Percentiles rank a stretch among this genome's conserved stretches.
Conservation (phyloP, 2,329 filamentous ascomycete species). For the Monosporascus ibericus region DNA sequence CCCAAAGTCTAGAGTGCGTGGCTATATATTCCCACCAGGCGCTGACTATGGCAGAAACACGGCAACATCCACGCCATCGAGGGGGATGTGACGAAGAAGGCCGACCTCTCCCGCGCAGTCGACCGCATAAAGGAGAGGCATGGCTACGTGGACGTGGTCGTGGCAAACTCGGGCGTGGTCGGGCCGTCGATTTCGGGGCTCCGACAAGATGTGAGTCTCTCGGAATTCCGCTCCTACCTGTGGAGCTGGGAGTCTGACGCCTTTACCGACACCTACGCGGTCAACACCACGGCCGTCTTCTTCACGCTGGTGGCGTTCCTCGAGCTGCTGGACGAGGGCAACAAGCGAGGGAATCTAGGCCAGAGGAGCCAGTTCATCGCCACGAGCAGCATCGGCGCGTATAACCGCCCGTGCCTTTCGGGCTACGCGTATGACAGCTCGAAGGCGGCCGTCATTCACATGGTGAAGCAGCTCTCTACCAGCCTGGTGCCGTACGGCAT, state of each 20-base stretch:
- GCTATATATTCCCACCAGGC: not conserved
- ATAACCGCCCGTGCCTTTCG: slow-evolving; percentile 52
- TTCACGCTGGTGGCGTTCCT: slow-evolving; percentile 58
- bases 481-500: slow-evolving; percentile 51
- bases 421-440: slow-evolving; percentile 62
- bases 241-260: slow-evolving; percentile 33
- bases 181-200: slow-evolving; percentile 30
- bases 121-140: slow-evolving; percentile 45
- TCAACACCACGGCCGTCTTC: slow-evolving; percentile 55
- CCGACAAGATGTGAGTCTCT: slow-evolving; percentile 21
- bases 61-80: slow-evolving; percentile 22
- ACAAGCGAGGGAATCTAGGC: slow-evolving; percentile 44
- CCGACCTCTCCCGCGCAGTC: slow-evolving; percentile 50
- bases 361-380: slow-evolving; percentile 46
- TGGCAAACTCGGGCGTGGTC: slow-evolving; percentile 51
- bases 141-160: slow-evolving; percentile 51
- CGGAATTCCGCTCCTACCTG: slow-evolving; percentile 12
- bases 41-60: slow-evolving; percentile 14
- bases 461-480: slow-evolving; percentile 60
- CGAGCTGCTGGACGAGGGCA: slow-evolving; percentile 49
- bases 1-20: slow-evolving; percentile 1
- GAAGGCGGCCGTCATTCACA: slow-evolving; percentile 60
- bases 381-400: slow-evolving; percentile 57
- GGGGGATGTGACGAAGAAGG: slow-evolving; percentile 29
- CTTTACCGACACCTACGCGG: slow-evolving; percentile 52